phyloP scores from a whole-genome alignment of 192 early-diverging fungal species.

The Coemansia erecta region DNA sequence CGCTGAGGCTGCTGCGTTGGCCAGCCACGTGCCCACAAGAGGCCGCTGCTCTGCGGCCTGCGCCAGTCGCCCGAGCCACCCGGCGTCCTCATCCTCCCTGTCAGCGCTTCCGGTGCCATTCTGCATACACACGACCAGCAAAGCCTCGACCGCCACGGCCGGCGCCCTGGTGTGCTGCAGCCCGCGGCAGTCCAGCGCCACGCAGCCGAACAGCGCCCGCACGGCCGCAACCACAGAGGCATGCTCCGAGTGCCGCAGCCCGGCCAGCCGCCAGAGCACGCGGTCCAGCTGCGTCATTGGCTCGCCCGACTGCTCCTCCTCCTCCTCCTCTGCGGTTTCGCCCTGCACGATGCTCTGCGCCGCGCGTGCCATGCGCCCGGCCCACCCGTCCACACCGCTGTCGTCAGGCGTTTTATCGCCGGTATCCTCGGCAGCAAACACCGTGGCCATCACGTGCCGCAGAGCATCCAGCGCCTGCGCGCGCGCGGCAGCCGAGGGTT shows the following conservation, averaged over 20 bases:
- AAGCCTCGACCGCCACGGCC: slow-evolving; percentile 22
- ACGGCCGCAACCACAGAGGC: slow-evolving; percentile 16
- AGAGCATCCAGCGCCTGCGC: no score
- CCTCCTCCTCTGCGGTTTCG: no score
- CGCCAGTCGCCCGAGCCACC: background rate
- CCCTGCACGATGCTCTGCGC: slow-evolving; percentile 7
- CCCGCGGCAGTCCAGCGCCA: no score
- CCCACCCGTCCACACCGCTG: no score
- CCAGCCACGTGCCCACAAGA: background rate
- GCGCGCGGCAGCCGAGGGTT: no score
- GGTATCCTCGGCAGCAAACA: no score
- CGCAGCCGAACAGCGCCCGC: slow-evolving; percentile 10
- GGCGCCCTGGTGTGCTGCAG: no score
- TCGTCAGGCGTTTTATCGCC: no score
- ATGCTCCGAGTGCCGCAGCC: slow-evolving; percentile 23
- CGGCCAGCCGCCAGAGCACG: slow-evolving; percentile 34
- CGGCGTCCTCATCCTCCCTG: slow-evolving; percentile 8
- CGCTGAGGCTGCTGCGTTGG: slow-evolving; percentile 6
- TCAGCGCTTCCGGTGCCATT: background rate
- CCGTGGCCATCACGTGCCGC: no score
- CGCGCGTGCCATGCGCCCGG: no score
- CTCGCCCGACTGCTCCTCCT: no score
- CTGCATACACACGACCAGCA: slow-evolving; percentile 13
- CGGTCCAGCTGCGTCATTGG: no score
- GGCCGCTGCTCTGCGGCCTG: background rate